These are phyloP conservation scores for Candida tammaniensis DNA, from an alignment of 805 yeast genomes.

Conservation along the genomic window DNA sequence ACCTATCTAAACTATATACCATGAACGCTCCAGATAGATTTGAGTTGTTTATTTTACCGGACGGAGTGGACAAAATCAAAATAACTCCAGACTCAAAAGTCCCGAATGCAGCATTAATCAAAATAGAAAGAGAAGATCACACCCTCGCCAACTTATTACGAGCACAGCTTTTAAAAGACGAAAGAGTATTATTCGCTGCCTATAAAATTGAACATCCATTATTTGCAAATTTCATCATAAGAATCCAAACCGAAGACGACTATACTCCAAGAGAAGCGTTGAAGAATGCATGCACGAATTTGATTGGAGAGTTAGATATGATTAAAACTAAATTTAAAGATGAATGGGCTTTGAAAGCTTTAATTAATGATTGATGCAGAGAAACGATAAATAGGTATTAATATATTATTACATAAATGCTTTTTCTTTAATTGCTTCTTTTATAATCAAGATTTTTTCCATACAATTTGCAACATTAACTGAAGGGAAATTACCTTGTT, in stretches of 20 bases:
- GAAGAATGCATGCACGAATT: slow-evolving; percentile 80
- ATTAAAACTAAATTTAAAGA: slow-evolving; percentile 76
- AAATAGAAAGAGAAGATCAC: slow-evolving; percentile 96
- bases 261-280: slow-evolving; percentile 89
- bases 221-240: slow-evolving; percentile 90
- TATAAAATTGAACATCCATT: slow-evolving; percentile 97
- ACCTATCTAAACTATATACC: background rate
- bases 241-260: slow-evolving; percentile 95
- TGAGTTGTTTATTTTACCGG: slow-evolving; percentile 95
- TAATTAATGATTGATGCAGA: slow-evolving; percentile 40
- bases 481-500: slow-evolving; percentile 42
- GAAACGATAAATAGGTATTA: background rate
- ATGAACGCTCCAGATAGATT: slow-evolving; percentile 99
- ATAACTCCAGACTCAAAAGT: slow-evolving; percentile 92
- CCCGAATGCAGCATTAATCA: slow-evolving; percentile 90
- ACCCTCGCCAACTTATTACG: slow-evolving; percentile 89
- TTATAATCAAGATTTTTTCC: slow-evolving; percentile 46
- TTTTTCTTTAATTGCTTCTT: slow-evolving; percentile 57
- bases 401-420: slow-evolving; percentile 11
- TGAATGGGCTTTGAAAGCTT: slow-evolving; percentile 90
- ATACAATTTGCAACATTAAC: slow-evolving; percentile 41
- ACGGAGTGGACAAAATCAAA: slow-evolving; percentile 87
- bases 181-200: slow-evolving; percentile 91
- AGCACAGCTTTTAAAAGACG: slow-evolving; percentile 81
- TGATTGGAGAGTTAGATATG: slow-evolving; percentile 74